Percentiles rank a stretch among this genome's conserved stretches.
These are phyloP conservation scores for Globisporangium cederbergense DNA, from an alignment of 352 stramenopile species.

Conservation along the genomic window DNA sequence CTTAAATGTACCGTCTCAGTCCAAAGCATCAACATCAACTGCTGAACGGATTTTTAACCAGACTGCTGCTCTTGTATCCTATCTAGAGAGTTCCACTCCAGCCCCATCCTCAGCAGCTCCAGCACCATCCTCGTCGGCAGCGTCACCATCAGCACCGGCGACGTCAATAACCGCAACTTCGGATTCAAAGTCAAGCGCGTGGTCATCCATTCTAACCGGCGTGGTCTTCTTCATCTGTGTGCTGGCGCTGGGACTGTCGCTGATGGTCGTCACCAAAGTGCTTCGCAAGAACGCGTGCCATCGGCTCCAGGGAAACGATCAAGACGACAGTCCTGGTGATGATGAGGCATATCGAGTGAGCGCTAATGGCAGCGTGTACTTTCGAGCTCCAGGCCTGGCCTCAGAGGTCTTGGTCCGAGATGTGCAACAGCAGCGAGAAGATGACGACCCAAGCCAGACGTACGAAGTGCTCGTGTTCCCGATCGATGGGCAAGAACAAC, in stretches of 20 bases:
- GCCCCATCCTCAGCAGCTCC: not conserved
- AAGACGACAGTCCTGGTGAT: not conserved
- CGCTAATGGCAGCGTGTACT: not conserved
- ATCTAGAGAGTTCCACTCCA: not conserved
- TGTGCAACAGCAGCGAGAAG: not conserved
- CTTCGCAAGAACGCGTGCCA: not conserved
- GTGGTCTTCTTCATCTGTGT: slow-evolving; percentile 1
- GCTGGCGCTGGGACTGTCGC: not conserved
- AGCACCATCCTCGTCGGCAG: not conserved
- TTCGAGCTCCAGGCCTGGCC: not conserved
- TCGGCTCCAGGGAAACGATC: not conserved
- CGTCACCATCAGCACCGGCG: not conserved
- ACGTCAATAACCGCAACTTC: not conserved
- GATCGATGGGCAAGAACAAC: not conserved
- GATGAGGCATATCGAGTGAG: not conserved
- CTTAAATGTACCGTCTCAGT: no score
- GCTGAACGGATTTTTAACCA: not conserved
- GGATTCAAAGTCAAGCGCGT: not conserved
- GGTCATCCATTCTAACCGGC: not conserved
- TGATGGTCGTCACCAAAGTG: not conserved
- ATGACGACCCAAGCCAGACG: not conserved
- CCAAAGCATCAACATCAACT: no score
- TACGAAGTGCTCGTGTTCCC: slow-evolving; percentile 11
- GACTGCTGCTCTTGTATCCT: not conserved
- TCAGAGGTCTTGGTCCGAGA: not conserved